Conservation (phyloP, 257 asterid species). For the Lithospermum erythrorhizon region DNA sequence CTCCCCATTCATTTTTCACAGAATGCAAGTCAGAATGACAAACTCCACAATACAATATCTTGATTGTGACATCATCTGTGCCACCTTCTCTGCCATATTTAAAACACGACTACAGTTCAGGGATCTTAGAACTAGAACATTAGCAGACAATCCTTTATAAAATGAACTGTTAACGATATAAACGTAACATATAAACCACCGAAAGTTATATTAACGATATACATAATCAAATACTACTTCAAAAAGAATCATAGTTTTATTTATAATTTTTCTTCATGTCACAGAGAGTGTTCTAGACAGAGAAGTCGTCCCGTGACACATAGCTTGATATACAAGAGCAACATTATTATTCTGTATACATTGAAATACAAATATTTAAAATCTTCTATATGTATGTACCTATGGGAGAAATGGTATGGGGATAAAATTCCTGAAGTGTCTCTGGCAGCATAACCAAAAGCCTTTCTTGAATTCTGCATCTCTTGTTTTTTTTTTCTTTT, state of each 20-base stretch:
- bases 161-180: too few relatives aligned
- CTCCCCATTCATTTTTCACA: slow-evolving; percentile 26
- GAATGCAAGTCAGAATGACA: slow-evolving; percentile 25
- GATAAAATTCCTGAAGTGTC: slow-evolving; percentile 45
- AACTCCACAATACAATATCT: slow-evolving; percentile 25
- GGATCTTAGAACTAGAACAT: too few relatives aligned
- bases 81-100: slow-evolving; percentile 17
- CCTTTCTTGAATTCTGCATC: slow-evolving; percentile 29
- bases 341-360: too few relatives aligned
- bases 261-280: too few relatives aligned
- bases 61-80: slow-evolving; percentile 18
- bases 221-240: too few relatives aligned
- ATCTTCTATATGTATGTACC: slow-evolving; percentile 15
- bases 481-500: slow-evolving; percentile 17
- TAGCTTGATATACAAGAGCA: too few relatives aligned
- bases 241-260: too few relatives aligned
- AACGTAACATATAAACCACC: too few relatives aligned
- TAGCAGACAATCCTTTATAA: too few relatives aligned
- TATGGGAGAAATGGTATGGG: slow-evolving; percentile 44
- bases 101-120: background rate
- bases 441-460: slow-evolving; percentile 53
- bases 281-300: too few relatives aligned
- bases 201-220: too few relatives aligned
- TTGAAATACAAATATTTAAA: background rate
- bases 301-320: too few relatives aligned